Base-by-base conservation (phyloP, 208 protist species). In the Acanthamoeba castellanii region DNA sequence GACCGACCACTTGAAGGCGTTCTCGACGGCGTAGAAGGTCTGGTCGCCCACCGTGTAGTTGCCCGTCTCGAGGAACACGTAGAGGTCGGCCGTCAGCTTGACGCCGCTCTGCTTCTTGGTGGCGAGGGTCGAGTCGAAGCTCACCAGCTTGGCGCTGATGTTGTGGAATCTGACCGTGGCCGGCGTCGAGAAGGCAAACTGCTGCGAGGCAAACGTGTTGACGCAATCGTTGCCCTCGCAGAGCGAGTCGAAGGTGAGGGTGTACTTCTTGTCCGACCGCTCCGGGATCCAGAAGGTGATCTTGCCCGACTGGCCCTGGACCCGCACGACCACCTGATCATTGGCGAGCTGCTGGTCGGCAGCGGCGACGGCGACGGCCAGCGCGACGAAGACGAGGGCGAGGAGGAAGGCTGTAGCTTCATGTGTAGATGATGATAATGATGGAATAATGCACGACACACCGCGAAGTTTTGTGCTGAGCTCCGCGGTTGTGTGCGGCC, bases 61-160 rank as follows among this genome's bases (percentile, higher is more conserved):
- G 42, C 72, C 72, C 3, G 72, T 16, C 72, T 81, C 72, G 32
- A 81, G 72, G 72, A 81, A 81, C 18, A 81, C 34, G 72, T 81
- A 81, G 32, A 81, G 72, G 72, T 81, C 72, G 72, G 72, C 72
- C 25, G 32, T 45, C 4, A 81, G 32, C 34, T 47, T 22, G 72
- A 47, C 72, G 30, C 32, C 32, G 72, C 18, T 45, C 34, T 81
- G 30, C 72, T 25, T 68, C 61, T 25, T 32, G 61, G 61, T 70
- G 27, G 61, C 16, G 61, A 81, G 34, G 34, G 20, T 22, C 8
- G 72, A 37, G 14, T 81, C 30, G 72, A 81, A 81, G 32, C 16
- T 81, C n/a, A 81, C 72, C 72, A 81, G 16, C 34, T 47, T 22
- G 72, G 72, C 72, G 34, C 32, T 47, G 72, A 81, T 81, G 72